Conservation (phyloP, 2,329 filamentous ascomycete species). For the Trichoderma sp. region DNA sequence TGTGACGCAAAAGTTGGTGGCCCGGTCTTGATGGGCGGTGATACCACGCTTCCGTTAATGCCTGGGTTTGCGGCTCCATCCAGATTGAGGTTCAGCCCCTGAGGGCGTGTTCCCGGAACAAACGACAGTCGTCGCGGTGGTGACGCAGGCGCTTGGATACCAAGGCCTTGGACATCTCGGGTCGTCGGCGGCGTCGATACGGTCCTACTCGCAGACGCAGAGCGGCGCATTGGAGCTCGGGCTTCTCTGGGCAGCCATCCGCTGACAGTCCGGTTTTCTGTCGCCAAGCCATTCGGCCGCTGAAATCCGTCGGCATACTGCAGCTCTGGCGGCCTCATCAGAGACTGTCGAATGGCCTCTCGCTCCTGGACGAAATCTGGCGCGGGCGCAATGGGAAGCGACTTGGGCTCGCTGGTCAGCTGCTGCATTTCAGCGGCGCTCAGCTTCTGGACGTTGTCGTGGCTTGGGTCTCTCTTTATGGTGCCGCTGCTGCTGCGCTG, state of each 20-base stretch:
- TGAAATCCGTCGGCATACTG: constrained; percentile 31
- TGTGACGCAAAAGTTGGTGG: constrained; percentile 34
- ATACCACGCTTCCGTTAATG: constrained; percentile 25
- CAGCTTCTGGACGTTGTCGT: constrained; percentile 56
- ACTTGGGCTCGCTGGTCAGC: constrained; percentile 60
- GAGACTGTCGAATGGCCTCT: constrained; percentile 39
- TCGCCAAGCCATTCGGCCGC: constrained; percentile 34
- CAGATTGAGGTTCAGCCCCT: constrained; percentile 50
- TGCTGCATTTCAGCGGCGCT: constrained; percentile 63
- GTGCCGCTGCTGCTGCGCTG: constrained; percentile 35
- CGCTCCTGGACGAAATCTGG: constrained; percentile 37
- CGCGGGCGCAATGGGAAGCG: constrained; percentile 57
- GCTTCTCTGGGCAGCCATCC: constrained; percentile 21
- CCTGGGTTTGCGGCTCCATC: constrained; percentile 34
- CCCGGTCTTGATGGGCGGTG: constrained; percentile 35
- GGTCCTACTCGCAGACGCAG: constrained; percentile 46
- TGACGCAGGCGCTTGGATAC: constrained; percentile 33
- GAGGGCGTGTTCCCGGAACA: constrained; percentile 49
- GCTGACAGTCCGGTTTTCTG: constrained; percentile 34
- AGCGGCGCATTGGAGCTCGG: constrained; percentile 39
- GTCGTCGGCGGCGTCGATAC: constrained; percentile 58
- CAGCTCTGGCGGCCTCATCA: constrained; percentile 37
- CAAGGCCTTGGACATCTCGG: constrained; percentile 42
- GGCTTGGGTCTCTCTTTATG: constrained; percentile 40
- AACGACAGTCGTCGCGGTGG: constrained; percentile 56